phyloP scores from a whole-genome alignment of 2,329 filamentous ascomycete species.

The Sporothrix variecibatus region DNA sequence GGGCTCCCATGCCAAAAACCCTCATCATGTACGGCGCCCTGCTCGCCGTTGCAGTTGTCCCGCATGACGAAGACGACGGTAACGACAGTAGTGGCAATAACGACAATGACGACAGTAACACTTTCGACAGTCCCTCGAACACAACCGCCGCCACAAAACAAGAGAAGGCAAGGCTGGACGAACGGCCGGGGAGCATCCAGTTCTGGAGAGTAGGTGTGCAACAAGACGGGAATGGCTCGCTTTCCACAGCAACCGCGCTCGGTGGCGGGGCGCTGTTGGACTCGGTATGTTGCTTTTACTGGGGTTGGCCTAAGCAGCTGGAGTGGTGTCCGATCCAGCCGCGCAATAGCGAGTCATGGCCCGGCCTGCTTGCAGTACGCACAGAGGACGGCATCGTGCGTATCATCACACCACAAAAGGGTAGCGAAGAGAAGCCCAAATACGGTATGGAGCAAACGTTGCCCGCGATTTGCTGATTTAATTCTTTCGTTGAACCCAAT shows the following conservation, averaged over 20 bases:
- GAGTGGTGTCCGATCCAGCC: conserved; percentile 55
- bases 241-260: conserved; percentile 31
- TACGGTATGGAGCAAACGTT: conserved; percentile 44
- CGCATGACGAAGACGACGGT: conserved; percentile 52
- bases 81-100: conserved; percentile 35
- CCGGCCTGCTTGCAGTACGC: conserved; percentile 51
- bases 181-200: conserved; percentile 51
- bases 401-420: conserved; percentile 47
- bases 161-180: conserved; percentile 38
- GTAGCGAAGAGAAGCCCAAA: conserved; percentile 18
- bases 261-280: conserved; percentile 35
- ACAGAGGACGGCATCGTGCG: conserved; percentile 54
- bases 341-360: conserved; percentile 29
- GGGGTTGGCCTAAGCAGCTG: conserved; percentile 53
- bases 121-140: conserved; percentile 23
- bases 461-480: background rate
- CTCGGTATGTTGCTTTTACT: conserved; percentile 51
- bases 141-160: background rate
- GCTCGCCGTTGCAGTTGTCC: conserved; percentile 54
- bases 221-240: background rate
- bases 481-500: background rate
- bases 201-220: conserved; percentile 53
- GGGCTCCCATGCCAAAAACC: conserved; percentile 47
- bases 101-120: too few species aligned
- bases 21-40: conserved; percentile 42